These are phyloP conservation scores for Eleusine coracana DNA, from an alignment of 176 grass and related monocot genomes.

Conservation along the genomic window DNA sequence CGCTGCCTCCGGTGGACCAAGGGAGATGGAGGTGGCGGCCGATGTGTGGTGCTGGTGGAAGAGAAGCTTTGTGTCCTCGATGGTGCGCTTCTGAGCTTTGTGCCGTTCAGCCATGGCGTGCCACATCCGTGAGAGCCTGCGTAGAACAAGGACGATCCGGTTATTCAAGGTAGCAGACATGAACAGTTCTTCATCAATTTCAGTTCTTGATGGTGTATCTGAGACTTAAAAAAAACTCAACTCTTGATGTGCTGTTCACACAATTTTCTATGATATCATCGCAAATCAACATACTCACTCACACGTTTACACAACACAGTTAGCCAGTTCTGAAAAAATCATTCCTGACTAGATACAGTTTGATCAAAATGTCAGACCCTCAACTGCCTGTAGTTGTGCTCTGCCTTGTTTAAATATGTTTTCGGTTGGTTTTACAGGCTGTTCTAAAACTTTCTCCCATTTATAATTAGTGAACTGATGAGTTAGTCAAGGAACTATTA, in stretches of 20 bases:
- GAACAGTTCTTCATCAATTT: neutral
- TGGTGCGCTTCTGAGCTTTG: slow-evolving; percentile 73
- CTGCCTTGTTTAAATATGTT: neutral
- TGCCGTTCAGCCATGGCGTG: slow-evolving; percentile 84
- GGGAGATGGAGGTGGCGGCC: slow-evolving; percentile 40
- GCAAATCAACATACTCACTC: neutral
- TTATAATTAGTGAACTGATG: neutral
- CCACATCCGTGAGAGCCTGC: slow-evolving; percentile 90
- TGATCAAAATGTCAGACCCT: slow-evolving; percentile 19
- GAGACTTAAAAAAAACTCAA: neutral
- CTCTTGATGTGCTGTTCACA: neutral
- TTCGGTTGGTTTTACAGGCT: neutral
- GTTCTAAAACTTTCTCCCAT: neutral
- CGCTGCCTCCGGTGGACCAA: slow-evolving; percentile 29
- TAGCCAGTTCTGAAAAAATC: neutral
- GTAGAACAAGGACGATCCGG: neutral
- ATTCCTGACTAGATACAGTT: slow-evolving; percentile 12
- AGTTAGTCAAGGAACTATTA: neutral
- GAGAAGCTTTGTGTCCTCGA: slow-evolving; percentile 83
- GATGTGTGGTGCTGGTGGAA: slow-evolving; percentile 51
- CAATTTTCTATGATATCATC: neutral
- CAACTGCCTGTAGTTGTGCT: slow-evolving; percentile 27
- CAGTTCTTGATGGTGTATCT: neutral
- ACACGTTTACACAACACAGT: neutral
- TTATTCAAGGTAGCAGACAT: neutral